Evolutionary conservation across 2,329 filamentous ascomycete species (phyloP).

Genomic region (Apiospora koreana): DNA sequence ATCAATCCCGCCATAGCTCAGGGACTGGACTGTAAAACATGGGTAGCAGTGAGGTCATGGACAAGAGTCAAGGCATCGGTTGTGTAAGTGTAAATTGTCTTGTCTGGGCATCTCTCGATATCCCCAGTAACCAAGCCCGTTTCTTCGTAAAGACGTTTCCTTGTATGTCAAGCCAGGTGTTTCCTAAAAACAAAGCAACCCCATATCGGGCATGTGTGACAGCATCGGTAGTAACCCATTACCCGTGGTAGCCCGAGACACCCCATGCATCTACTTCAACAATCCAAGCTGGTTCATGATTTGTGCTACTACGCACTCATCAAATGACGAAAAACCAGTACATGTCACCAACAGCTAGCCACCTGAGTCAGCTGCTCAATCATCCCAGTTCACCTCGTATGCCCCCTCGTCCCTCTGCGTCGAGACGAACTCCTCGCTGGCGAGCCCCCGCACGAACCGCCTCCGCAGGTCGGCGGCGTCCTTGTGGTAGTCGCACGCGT

Average conservation of each 20-base stretch:
- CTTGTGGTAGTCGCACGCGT: constrained; percentile 79
- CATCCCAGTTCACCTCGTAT: constrained; percentile 58
- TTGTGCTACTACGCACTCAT: background rate
- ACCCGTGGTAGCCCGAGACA: constrained; percentile 1
- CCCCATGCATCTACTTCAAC: background rate
- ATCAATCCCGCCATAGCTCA: no score
- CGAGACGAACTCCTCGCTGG: constrained; percentile 63
- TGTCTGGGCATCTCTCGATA: background rate
- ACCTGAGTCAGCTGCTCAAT: constrained; percentile 28
- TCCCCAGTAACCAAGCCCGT: background rate
- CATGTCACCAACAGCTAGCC: background rate
- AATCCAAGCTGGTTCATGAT: background rate
- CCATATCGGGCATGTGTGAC: background rate
- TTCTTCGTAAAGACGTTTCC: background rate
- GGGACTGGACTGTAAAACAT: no score
- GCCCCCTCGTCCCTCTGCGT: constrained; percentile 61
- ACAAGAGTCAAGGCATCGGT: background rate
- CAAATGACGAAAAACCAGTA: background rate
- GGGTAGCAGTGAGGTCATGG: no score
- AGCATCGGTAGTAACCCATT: background rate
- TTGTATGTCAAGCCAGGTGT: background rate
- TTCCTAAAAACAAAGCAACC: background rate
- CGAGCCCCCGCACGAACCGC: constrained; percentile 57
- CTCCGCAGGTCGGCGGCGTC: constrained; percentile 59
- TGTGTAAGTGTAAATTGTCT: background rate